Evolutionary conservation across 192 early-diverging fungal species (phyloP).

Genomic region (Linnemannia exigua): DNA sequence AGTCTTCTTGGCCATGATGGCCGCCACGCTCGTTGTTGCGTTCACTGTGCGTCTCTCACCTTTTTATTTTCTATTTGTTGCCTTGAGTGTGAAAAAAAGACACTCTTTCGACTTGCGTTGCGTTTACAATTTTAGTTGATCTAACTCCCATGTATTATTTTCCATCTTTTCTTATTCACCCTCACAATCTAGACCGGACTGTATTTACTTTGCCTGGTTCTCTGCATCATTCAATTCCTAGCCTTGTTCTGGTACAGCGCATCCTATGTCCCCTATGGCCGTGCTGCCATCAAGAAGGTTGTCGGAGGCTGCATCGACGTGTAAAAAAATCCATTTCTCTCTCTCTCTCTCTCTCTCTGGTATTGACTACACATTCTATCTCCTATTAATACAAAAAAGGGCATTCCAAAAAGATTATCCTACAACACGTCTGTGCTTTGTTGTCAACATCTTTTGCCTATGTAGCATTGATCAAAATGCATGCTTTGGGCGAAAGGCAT

Average conservation of each 20-base stretch:
- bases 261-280: conserved; percentile 94
- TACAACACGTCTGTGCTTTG: no score
- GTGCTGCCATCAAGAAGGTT: conserved; percentile 70
- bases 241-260: conserved; percentile 92
- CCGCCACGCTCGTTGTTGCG: conserved; percentile 81
- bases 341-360: background rate
- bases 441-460: no score
- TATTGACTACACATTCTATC: background rate
- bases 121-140: conserved; percentile 18
- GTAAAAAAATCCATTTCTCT: conserved; percentile 1
- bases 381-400: no score
- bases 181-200: conserved; percentile 58
- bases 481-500: background rate
- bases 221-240: conserved; percentile 89
- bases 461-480: no score
- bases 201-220: conserved; percentile 81
- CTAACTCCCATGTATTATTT: conserved; percentile 2
- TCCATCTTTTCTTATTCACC: background rate
- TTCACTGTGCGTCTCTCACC: conserved; percentile 65
- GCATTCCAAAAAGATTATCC: no score
- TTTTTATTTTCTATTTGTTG: background rate
- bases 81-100: no score
- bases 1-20: conserved; percentile 77
- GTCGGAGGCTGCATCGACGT: conserved; percentile 68
- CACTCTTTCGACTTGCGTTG: no score